A percentile compares a stretch with the other conserved stretches of the same genome.
These are phyloP conservation scores for Polychaeton citri DNA, from an alignment of 2,329 filamentous ascomycete genomes.

Conservation along the genomic window DNA sequence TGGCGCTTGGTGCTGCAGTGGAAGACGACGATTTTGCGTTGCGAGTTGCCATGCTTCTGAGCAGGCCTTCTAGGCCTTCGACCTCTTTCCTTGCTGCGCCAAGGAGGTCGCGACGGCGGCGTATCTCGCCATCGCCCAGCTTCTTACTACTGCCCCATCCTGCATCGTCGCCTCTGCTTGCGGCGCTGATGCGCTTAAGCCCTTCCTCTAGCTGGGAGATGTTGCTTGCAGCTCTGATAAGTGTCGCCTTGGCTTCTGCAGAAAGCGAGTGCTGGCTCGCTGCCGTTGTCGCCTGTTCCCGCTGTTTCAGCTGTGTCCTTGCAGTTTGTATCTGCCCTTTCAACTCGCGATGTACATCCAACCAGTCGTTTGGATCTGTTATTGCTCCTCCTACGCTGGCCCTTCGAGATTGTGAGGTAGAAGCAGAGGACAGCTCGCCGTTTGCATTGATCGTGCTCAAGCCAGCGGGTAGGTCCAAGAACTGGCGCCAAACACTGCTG, in stretches of 20 bases:
- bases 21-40: constrained; percentile 18
- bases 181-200: constrained; percentile 30
- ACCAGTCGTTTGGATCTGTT: constrained; percentile 49
- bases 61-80: constrained; percentile 61
- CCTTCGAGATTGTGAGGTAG: constrained; percentile 9
- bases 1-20: constrained; percentile 10
- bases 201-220: constrained; percentile 54
- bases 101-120: constrained; percentile 57
- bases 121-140: constrained; percentile 61
- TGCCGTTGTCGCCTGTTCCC: constrained; percentile 49
- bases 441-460: constrained; percentile 14
- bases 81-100: constrained; percentile 57
- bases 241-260: constrained; percentile 59
- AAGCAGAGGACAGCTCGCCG: constrained; percentile 26
- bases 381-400: constrained; percentile 25
- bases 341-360: constrained; percentile 62
- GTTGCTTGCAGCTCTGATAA: constrained; percentile 55
- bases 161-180: constrained; percentile 22
- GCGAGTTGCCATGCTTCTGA: constrained; percentile 48
- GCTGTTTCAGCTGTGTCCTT: constrained; percentile 48
- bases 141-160: constrained; percentile 28
- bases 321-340: constrained; percentile 59
- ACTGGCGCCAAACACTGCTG: constrained; percentile 57
- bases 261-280: constrained; percentile 47
- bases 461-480: constrained; percentile 54